Conservation (phyloP, 352 stramenopile species). For the Blastocystis hominis region DNA sequence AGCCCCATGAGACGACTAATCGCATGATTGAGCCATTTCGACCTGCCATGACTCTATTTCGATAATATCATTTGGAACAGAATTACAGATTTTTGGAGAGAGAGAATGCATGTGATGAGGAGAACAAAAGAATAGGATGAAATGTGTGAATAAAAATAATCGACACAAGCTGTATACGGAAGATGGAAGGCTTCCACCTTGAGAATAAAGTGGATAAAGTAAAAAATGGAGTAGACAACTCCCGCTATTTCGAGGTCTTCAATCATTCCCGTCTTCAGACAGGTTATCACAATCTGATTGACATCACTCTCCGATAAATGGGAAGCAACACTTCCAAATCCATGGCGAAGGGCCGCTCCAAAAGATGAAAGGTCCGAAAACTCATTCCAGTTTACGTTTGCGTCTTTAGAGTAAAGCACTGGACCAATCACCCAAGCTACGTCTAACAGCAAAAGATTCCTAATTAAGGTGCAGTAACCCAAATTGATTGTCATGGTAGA, state of each 20-base stretch:
- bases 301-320: not conserved
- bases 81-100: not conserved
- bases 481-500: conserved; percentile 13
- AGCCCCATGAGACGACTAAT: not conserved
- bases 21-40: not conserved
- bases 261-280: not conserved
- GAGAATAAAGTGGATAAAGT: conserved; percentile 11
- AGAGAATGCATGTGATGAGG: conserved; percentile 6
- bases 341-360: not conserved
- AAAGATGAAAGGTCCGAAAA: not conserved
- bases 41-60: not conserved
- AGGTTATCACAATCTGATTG: not conserved
- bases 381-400: not conserved
- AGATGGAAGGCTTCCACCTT: not conserved
- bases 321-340: not conserved
- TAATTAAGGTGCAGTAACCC: not conserved
- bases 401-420: not conserved
- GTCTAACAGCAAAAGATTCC: not conserved
- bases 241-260: conserved; percentile 31
- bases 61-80: not conserved
- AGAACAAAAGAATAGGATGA: not conserved
- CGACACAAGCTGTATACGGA: not conserved
- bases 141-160: not conserved
- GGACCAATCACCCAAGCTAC: not conserved
- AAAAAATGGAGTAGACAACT: not conserved